Base-by-base conservation (phyloP, 139 green algal species). In the Chlorella ohadii region DNA sequence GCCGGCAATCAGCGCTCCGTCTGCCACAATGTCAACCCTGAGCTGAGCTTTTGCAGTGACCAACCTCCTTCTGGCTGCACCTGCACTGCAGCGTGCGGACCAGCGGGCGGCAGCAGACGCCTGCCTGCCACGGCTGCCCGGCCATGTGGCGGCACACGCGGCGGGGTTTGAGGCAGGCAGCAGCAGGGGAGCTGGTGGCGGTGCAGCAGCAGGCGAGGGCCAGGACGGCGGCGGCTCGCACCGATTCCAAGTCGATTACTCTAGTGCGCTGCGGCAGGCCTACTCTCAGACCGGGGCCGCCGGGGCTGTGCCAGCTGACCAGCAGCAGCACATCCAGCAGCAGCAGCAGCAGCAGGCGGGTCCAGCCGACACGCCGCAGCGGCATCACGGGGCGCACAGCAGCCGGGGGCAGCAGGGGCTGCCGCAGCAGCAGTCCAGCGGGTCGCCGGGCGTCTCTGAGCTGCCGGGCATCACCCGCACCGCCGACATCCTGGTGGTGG, bases 401-500 rank as follows among this genome's bases (percentile, higher is more conserved):
- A 76, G 31, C 38, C 9, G 9, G 57, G 4, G 57, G 57, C 57
- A 64, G 17, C 64, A 16, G 4, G 13, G 27, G 17, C 17, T 3
- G 31, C n/a, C n/a, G 65, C 65, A 39, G 31, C 65, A 44, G 9
- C 31, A 5, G 31, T 22, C 47, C 78, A 63, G 22, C 78, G 63
- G 6, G 63, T 61, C 51, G 15, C 51, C 51, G 12, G 51, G 51
- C n/a, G 4, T 83, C 34, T 64, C 47, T 64, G 81, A 82, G 39
- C 78, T 90, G n/a, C 66, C 85, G 25, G 67, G 39, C 74, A 84
- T 88, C 39, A 90, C 90, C 9, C 86, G 91, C 51, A 93, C 85
- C 4, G 94, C 92, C 2, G 94, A 97, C 85, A 91, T 97, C 51
- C 86, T 97, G 38, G 90, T 97, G 34, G 94, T 96, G 57, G 94